Base-by-base conservation (phyloP, 805 yeast genomes). In the Candida sakaeoensis region DNA sequence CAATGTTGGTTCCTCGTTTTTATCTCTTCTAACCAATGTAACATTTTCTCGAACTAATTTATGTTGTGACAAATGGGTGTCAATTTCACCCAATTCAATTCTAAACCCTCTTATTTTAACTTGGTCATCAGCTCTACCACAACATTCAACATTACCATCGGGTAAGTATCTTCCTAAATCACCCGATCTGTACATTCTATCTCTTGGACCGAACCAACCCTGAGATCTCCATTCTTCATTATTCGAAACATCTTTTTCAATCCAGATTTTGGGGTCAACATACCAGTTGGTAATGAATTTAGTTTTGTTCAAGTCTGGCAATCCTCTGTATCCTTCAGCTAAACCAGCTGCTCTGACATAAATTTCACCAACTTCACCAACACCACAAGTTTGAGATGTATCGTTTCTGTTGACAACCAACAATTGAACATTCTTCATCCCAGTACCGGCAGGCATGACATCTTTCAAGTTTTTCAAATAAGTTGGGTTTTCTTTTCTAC, bases 121-220 rank as follows among this genome's bases (percentile, higher is more conserved):
- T 64, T 93, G 99, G 59, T 91, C 98, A 66, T 93, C 99, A 19
- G 99, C 99, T 61, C 99, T 80, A 44, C 99, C 99, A 59, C 95
- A 85, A 62, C 97, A 91, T 70, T 93, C 99, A 52, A 93, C 89
- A 66, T 93, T 87, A 42, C 99, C 99, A 57, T 90, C 96, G 5
- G 98, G 97, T 43, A 90, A 69, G 60, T 95, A 93, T 52, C 99
- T 80, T 40, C 99, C 99, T 49, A 93, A 72, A 64, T 93, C 99
- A 51, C 99, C 99, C 32, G 98, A 91, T 65, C 98, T 77, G 71
- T 93, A 93, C 43, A 95, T 67, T 55, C 99, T 77, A 63, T 95
- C 99, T 57, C 99, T 79, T 51, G 96, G 96, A 0, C 98, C 98
- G 33, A 77, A 62, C 95, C 96, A 93, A 3, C 67, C 70, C 43